phyloP scores from a whole-genome alignment of 805 yeast genomes.

The Pichia rugopelliculosa region DNA sequence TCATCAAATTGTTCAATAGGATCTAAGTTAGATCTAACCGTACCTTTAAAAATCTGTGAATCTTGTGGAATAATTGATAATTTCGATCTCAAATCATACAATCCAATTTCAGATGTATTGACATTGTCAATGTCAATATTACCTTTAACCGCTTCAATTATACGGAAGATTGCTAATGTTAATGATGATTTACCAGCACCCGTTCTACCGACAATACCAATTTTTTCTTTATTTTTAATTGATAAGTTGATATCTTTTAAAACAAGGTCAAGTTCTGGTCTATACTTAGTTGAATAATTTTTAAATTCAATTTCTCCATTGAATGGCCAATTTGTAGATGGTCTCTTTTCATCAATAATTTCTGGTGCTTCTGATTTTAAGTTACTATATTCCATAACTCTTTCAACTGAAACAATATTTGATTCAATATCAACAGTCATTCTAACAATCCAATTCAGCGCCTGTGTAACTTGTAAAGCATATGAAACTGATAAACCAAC shows the following conservation, averaged over 20 bases:
- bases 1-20: slow-evolving; percentile 65
- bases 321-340: slow-evolving; percentile 67
- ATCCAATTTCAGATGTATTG: slow-evolving; percentile 60
- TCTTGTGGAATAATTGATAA: slow-evolving; percentile 90
- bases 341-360: slow-evolving; percentile 42
- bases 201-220: slow-evolving; percentile 95
- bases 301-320: slow-evolving; percentile 60
- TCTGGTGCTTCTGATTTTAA: slow-evolving; percentile 70
- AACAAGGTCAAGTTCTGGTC: slow-evolving; percentile 74
- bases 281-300: slow-evolving; percentile 75
- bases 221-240: slow-evolving; percentile 69
- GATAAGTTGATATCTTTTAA: slow-evolving; percentile 58
- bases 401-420: slow-evolving; percentile 78
- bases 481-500: slow-evolving; percentile 93
- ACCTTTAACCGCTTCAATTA: slow-evolving; percentile 66
- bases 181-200: slow-evolving; percentile 94
- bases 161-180: slow-evolving; percentile 75
- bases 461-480: slow-evolving; percentile 86
- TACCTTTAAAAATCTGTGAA: slow-evolving; percentile 85
- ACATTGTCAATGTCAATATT: slow-evolving; percentile 64
- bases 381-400: slow-evolving; percentile 50
- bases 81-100: slow-evolving; percentile 67
- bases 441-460: slow-evolving; percentile 95
- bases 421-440: slow-evolving; percentile 99
- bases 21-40: slow-evolving; percentile 78